phyloP scores from a whole-genome alignment of 192 early-diverging fungal genomes.

The Coemansia sp. region DNA sequence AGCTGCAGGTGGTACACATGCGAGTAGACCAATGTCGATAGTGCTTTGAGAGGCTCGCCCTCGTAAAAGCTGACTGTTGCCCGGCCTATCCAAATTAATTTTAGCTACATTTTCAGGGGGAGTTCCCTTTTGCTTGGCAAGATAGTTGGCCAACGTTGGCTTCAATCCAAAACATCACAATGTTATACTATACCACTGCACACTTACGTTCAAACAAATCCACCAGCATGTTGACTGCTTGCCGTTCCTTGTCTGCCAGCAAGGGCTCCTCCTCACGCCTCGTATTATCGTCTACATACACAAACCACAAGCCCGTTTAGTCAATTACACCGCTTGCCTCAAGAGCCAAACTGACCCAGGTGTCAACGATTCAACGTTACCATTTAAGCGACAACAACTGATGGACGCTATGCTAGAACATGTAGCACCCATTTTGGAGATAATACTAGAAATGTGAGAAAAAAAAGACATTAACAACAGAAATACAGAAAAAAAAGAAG shows the following conservation, averaged over 20 bases:
- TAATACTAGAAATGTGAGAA: background rate
- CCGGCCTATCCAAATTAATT: slow-evolving; percentile 56
- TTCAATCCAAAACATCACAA: background rate
- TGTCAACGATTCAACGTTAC: slow-evolving; percentile 10
- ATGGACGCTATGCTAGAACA: slow-evolving; percentile 33
- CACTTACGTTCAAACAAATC: slow-evolving; percentile 52
- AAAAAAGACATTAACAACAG: slow-evolving; percentile 1
- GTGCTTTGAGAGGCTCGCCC: slow-evolving; percentile 72
- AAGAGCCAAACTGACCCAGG: background rate
- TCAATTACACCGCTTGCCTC: background rate
- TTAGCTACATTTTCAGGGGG: background rate
- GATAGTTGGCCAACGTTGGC: slow-evolving; percentile 2
- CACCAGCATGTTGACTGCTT: slow-evolving; percentile 50
- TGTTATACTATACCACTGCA: background rate
- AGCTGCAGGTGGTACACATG: slow-evolving; percentile 81
- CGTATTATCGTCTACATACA: slow-evolving; percentile 33
- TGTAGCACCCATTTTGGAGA: slow-evolving; percentile 30
- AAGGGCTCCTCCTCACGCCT: slow-evolving; percentile 47
- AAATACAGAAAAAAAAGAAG: slow-evolving; percentile 12
- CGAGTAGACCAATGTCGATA: slow-evolving; percentile 81
- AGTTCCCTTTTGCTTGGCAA: too few species aligned
- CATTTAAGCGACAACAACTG: slow-evolving; percentile 26
- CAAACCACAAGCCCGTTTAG: too few species aligned
- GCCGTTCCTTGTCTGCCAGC: slow-evolving; percentile 47
- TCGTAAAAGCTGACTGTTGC: slow-evolving; percentile 80